Evolutionary conservation across 495 filamentous ascomycete genomes (phyloP).

Genomic region (Gamarada debralockiae): DNA sequence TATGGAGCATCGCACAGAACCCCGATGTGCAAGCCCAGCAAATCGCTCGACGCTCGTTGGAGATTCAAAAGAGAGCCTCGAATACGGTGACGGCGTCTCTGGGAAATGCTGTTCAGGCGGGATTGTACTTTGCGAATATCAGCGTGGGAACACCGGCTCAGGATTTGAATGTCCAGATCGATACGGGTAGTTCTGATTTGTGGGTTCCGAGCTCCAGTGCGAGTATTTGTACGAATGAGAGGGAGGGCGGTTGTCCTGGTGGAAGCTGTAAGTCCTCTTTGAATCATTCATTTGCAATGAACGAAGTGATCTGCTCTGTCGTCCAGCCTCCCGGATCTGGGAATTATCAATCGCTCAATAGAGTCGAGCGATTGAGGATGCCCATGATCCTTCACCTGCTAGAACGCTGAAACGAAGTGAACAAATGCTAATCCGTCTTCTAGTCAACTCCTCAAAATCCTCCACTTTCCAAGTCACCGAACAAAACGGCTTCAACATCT

Average conservation of each 20-base stretch:
- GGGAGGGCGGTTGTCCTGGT: slow-evolving; percentile 34
- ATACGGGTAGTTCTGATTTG: slow-evolving; percentile 87
- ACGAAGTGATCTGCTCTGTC: background rate
- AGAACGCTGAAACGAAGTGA: too few species aligned
- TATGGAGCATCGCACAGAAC: slow-evolving; percentile 11
- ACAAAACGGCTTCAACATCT: slow-evolving; percentile 71
- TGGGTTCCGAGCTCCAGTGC: slow-evolving; percentile 72
- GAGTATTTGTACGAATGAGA: slow-evolving; percentile 43
- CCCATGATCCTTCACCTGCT: too few species aligned
- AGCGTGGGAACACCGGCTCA: slow-evolving; percentile 69
- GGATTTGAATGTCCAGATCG: slow-evolving; percentile 62
- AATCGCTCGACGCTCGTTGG: slow-evolving; percentile 3
- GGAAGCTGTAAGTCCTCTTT: slow-evolving; percentile 41
- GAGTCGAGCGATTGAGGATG: too few species aligned
- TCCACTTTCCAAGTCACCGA: slow-evolving; percentile 64
- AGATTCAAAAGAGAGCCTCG: slow-evolving; percentile 1
- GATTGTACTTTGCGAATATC: slow-evolving; percentile 62
- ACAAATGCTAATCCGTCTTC: too few species aligned
- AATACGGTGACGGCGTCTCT: slow-evolving; percentile 14
- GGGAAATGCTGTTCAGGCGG: slow-evolving; percentile 14
- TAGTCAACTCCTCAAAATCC: slow-evolving; percentile 60
- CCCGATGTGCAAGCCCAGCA: slow-evolving; percentile 10
- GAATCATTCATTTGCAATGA: background rate
- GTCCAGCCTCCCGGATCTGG: too few species aligned
- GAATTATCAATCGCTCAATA: too few species aligned